Conservation (phyloP, 768 basidiomycete species). For the Suillus sp. region DNA sequence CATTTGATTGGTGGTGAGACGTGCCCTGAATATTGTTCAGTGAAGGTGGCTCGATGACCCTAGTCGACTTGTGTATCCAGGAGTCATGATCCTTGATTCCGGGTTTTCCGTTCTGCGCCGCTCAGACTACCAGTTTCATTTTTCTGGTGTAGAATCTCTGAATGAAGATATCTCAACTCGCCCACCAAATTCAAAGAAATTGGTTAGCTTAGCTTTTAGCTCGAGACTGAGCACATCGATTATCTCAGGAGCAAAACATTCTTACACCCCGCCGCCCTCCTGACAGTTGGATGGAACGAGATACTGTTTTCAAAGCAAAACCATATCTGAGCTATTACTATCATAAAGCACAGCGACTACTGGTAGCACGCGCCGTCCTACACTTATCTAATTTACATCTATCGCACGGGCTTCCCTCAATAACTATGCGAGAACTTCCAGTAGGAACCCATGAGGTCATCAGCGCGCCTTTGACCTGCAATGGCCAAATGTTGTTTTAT, state of each 20-base stretch:
- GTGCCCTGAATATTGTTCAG: constrained; percentile 39
- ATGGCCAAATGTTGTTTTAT: neutral
- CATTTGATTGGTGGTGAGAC: constrained; percentile 31
- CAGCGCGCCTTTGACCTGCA: neutral
- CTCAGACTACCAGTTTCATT: too few relatives aligned
- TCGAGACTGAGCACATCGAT: neutral
- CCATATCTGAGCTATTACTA: too few relatives aligned
- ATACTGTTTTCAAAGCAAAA: too few relatives aligned
- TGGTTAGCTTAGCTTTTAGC: neutral
- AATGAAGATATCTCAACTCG: neutral
- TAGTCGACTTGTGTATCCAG: constrained; percentile 63
- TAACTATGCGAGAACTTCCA: neutral
- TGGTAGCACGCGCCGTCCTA: neutral
- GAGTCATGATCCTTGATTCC: constrained; percentile 2
- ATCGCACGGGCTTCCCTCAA: neutral
- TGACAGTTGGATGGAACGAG: neutral
- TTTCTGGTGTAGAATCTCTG: too few relatives aligned
- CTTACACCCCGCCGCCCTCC: neutral
- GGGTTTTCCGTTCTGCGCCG: neutral
- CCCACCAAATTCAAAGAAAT: neutral
- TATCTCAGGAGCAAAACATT: neutral
- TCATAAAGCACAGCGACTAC: too few relatives aligned
- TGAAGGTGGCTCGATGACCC: constrained; percentile 67
- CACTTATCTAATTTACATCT: neutral
- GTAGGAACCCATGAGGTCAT: neutral